These are phyloP conservation scores for Citrus trifoliata DNA, from an alignment of 345 rosid species.

Conservation along the genomic window DNA sequence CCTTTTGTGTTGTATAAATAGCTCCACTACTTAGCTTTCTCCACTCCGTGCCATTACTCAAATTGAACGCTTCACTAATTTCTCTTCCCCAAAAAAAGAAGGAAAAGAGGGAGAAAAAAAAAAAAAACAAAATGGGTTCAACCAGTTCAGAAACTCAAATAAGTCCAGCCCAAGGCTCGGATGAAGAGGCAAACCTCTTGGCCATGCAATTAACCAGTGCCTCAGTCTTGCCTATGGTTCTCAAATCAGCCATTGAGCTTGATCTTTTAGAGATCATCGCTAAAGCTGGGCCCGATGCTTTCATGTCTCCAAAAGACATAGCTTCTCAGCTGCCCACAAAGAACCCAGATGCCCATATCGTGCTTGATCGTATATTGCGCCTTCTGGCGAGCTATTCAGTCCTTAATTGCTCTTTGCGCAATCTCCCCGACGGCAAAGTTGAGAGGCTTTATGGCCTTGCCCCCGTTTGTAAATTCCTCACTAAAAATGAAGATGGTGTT, in stretches of 20 bases:
- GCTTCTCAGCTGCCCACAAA: constrained; percentile 68
- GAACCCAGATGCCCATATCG: constrained; percentile 70
- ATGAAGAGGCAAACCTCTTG: constrained; percentile 68
- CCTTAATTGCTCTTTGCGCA: constrained; percentile 45
- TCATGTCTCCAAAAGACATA: constrained; percentile 57
- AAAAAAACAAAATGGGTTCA: constrained; percentile 50
- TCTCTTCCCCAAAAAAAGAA: neutral
- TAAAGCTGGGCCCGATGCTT: constrained; percentile 47
- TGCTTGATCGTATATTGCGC: constrained; percentile 75
- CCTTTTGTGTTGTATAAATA: no score
- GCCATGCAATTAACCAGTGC: constrained; percentile 75
- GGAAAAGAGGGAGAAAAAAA: no score
- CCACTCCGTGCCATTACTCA: no score
- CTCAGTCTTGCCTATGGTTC: constrained; percentile 82
- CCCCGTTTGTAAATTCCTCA: constrained; percentile 82
- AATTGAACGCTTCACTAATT: no score
- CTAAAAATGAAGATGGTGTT: constrained; percentile 80
- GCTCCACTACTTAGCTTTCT: no score
- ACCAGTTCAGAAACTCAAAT: constrained; percentile 54
- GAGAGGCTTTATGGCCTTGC: constrained; percentile 70
- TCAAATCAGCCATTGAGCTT: constrained; percentile 83
- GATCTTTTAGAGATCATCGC: constrained; percentile 86
- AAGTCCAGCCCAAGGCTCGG: constrained; percentile 63
- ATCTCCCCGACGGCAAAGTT: constrained; percentile 37
- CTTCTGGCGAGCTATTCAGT: constrained; percentile 67